Conservation (phyloP, 345 rosid species). For the Euphorbia tirucalli region DNA sequence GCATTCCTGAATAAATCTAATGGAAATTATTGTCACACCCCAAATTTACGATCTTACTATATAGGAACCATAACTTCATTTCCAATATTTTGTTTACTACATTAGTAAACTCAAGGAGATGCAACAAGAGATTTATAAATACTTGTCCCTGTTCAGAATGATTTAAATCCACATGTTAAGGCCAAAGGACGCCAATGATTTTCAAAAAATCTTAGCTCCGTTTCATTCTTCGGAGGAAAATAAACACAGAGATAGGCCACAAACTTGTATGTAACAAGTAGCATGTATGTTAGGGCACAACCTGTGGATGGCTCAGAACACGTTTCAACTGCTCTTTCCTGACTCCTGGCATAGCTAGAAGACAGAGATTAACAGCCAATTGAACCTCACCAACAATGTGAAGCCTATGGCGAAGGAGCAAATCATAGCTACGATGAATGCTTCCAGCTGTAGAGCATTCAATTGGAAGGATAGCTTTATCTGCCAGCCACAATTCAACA, state of each 20-base stretch:
- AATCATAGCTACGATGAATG: conserved; percentile 58
- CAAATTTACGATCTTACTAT: neutral
- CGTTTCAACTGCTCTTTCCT: conserved; percentile 47
- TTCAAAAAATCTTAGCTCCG: neutral
- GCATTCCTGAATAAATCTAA: neutral
- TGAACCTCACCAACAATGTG: conserved; percentile 61
- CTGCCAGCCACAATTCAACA: conserved; percentile 55
- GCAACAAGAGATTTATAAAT: neutral
- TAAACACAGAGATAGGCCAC: neutral
- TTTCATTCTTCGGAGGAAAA: neutral
- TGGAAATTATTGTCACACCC: neutral
- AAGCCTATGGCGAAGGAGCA: conserved; percentile 61
- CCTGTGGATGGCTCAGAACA: conserved; percentile 64
- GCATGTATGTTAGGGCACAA: conserved; percentile 11
- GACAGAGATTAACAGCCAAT: conserved; percentile 45
- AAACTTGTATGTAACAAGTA: neutral
- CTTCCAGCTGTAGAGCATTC: conserved; percentile 58
- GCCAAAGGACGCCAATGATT: neutral
- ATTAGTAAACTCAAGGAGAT: neutral
- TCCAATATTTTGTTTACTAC: neutral
- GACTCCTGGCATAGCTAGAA: conserved; percentile 52
- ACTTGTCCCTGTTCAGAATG: neutral
- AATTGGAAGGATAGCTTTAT: conserved; percentile 63
- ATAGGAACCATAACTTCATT: neutral
- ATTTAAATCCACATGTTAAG: neutral